Percentiles rank a stretch among this genome's conserved stretches.
Conservation (phyloP, 2,329 filamentous ascomycete species). For the Cytospora chrysosperma region DNA sequence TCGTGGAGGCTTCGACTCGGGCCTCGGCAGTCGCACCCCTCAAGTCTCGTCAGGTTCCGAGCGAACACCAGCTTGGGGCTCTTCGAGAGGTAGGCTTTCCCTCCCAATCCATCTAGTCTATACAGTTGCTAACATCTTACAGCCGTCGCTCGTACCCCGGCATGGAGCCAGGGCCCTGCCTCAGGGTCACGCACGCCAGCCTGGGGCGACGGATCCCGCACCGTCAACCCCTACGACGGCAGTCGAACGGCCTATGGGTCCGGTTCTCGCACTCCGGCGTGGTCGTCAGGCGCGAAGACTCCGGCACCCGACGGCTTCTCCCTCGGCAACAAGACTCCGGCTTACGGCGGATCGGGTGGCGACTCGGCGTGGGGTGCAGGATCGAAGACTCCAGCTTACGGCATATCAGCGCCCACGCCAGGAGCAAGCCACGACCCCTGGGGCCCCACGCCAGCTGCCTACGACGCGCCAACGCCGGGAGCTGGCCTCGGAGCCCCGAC, state of each 20-base stretch:
- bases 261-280: conserved; percentile 70
- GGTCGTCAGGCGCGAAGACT: conserved; percentile 76
- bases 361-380: conserved; percentile 63
- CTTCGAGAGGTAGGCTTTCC: conserved; percentile 57
- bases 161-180: conserved; percentile 55
- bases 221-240: conserved; percentile 70
- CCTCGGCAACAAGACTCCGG: conserved; percentile 67
- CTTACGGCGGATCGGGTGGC: conserved; percentile 49
- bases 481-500: conserved; percentile 59
- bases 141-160: conserved; percentile 61
- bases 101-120: neutral
- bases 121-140: conserved; percentile 32
- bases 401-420: conserved; percentile 57
- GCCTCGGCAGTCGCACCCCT: conserved; percentile 71
- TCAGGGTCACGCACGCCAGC: conserved; percentile 65
- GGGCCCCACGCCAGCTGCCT: conserved; percentile 52
- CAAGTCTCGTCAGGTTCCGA: conserved; percentile 59
- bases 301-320: conserved; percentile 64
- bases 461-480: conserved; percentile 70
- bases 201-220: conserved; percentile 67
- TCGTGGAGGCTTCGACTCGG: conserved; percentile 43
- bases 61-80: conserved; percentile 75
- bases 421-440: conserved; percentile 59
- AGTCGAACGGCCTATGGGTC: conserved; percentile 76
- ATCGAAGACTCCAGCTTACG: conserved; percentile 77